Percentiles rank a stretch among this genome's conserved stretches.
These are phyloP conservation scores for Penicillium simplicissimum DNA, from an alignment of 495 filamentous ascomycete species.

Conservation along the genomic window DNA sequence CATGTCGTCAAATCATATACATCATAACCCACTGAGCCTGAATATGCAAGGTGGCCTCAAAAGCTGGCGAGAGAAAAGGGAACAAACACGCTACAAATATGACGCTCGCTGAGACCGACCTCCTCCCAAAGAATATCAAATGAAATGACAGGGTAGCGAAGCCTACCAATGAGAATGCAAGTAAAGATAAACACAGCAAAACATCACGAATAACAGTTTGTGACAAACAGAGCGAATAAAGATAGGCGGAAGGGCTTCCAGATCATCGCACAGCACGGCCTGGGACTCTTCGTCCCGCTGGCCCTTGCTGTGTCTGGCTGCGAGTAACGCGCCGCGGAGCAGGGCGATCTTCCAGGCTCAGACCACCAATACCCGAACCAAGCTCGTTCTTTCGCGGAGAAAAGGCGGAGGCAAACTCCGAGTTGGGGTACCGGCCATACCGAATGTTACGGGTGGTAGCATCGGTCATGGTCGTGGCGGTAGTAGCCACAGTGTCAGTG, in stretches of 20 bases:
- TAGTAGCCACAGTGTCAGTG: slow-evolving; percentile 42
- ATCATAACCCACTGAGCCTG: slow-evolving; percentile 13
- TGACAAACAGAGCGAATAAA: not conserved
- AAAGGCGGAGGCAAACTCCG: slow-evolving; percentile 22
- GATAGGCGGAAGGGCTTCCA: not conserved
- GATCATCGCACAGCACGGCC: slow-evolving; percentile 8
- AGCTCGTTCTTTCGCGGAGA: slow-evolving; percentile 40
- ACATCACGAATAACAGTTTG: not conserved
- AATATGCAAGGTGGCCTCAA: slow-evolving; percentile 14
- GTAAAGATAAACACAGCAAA: not conserved
- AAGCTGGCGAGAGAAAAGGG: not conserved
- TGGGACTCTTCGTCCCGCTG: slow-evolving; percentile 13
- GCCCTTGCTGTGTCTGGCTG: slow-evolving; percentile 40
- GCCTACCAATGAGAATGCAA: not conserved
- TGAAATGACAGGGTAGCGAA: not conserved
- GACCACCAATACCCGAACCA: slow-evolving; percentile 39
- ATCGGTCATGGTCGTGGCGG: slow-evolving; percentile 39
- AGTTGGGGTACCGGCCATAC: slow-evolving; percentile 29
- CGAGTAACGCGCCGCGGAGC: slow-evolving; percentile 40
- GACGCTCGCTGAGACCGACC: slow-evolving; percentile 6
- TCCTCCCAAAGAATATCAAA: not conserved
- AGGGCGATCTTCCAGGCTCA: slow-evolving; percentile 46
- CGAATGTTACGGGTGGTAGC: slow-evolving; percentile 44
- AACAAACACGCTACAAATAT: slow-evolving; percentile 19
- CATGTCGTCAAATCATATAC: slow-evolving; percentile 22